These are phyloP conservation scores for Gliomastix tumulicola DNA, from an alignment of 2,329 filamentous ascomycete species.

Conservation along the genomic window DNA sequence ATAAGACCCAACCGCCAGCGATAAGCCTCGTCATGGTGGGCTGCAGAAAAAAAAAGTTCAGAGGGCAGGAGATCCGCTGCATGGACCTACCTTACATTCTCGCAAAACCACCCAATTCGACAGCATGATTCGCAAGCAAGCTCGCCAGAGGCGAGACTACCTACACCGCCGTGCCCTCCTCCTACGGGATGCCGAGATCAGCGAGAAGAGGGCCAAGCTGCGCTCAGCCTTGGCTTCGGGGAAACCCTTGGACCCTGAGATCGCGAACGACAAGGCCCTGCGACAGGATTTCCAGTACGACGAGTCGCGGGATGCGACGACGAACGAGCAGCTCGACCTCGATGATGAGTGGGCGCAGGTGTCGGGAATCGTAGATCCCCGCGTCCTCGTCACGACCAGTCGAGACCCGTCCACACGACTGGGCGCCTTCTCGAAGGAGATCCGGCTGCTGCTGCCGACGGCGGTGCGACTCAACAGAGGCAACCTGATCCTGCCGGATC, in stretches of 20 bases:
- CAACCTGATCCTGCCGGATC: constrained; percentile 78
- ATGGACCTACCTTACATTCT: too few species aligned
- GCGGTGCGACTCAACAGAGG: constrained; percentile 85
- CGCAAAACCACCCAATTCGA: too few species aligned
- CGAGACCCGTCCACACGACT: constrained; percentile 80
- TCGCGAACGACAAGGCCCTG: constrained; percentile 80
- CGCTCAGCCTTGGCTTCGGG: constrained; percentile 83
- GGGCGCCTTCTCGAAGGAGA: constrained; percentile 88
- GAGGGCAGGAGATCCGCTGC: too few species aligned
- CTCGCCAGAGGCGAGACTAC: constrained; percentile 42
- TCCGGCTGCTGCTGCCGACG: constrained; percentile 76
- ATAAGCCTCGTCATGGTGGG: too few species aligned
- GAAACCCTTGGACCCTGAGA: constrained; percentile 72
- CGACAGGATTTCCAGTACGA: constrained; percentile 91
- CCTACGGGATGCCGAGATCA: constrained; percentile 85
- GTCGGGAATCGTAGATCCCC: constrained; percentile 84
- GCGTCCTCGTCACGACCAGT: constrained; percentile 84
- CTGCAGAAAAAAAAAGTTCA: too few species aligned
- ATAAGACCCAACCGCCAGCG: too few species aligned
- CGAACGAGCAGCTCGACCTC: constrained; percentile 64
- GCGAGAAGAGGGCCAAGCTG: constrained; percentile 82
- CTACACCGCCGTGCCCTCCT: constrained; percentile 85
- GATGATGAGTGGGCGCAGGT: constrained; percentile 89
- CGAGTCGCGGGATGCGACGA: constrained; percentile 66
- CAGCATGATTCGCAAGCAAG: constrained; percentile 24